Conservation (phyloP, 2,329 filamentous ascomycete genomes). For the Paecilomyces sp. region DNA sequence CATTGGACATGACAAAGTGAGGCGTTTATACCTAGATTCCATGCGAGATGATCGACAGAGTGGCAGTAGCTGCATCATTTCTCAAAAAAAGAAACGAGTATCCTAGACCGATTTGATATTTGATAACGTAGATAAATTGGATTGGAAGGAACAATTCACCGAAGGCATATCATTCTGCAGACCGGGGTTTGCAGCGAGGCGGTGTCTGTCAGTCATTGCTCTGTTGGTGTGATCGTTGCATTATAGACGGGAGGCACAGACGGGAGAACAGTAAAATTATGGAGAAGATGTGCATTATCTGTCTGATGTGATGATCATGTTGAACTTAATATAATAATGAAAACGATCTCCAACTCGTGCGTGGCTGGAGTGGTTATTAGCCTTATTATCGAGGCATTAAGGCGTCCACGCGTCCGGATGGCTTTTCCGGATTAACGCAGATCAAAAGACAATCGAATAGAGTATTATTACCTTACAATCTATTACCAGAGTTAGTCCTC, state of each 20-base stretch:
- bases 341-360: not conserved
- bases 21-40: not conserved
- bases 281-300: not conserved
- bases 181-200: not conserved
- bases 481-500: no score
- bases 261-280: not conserved
- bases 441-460: no score
- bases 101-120: not conserved
- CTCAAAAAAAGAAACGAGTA: no score
- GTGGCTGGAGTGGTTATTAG: not conserved
- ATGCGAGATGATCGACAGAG: not conserved
- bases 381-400: not conserved
- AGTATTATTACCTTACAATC: no score
- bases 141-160: not conserved
- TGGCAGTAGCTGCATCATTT: not conserved
- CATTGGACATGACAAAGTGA: not conserved
- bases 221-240: not conserved
- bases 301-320: not conserved
- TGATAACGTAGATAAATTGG: not conserved
- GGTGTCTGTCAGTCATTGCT: not conserved
- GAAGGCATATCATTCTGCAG: not conserved
- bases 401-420: not conserved
- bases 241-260: not conserved
- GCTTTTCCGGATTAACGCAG: not conserved
- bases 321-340: not conserved